A percentile compares a stretch with the other conserved stretches of the same genome.
Evolutionary conservation across 2,329 filamentous ascomycete genomes (phyloP).

Genomic region (Exophiala oligosperma): DNA sequence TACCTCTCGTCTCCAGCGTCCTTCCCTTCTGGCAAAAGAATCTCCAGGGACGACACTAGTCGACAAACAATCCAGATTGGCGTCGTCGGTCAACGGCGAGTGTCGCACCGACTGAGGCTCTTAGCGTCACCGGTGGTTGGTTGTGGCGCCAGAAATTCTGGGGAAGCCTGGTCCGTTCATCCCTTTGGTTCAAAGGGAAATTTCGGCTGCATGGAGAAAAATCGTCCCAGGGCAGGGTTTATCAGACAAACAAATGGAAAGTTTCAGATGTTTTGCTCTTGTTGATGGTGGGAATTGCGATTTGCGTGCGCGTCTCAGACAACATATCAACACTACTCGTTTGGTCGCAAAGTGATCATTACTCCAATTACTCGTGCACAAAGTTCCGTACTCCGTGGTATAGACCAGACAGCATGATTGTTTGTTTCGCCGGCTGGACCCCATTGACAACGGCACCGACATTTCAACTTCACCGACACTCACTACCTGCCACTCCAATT

Average conservation of each 20-base stretch:
- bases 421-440: too few species aligned
- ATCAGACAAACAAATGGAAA: not conserved
- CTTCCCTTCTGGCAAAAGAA: not conserved
- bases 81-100: conserved; percentile 20
- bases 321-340: not conserved
- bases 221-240: not conserved
- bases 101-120: conserved; percentile 8
- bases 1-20: not conserved
- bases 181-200: not conserved
- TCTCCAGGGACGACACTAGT: not conserved
- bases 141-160: conserved; percentile 18
- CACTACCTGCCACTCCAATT: too few species aligned
- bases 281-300: not conserved
- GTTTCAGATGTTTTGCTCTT: not conserved
- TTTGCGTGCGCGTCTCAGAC: not conserved
- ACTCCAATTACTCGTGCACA: not conserved
- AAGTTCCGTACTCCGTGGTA: too few species aligned
- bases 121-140: conserved; percentile 3
- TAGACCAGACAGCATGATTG: too few species aligned
- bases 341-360: not conserved
- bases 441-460: too few species aligned
- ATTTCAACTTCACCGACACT: too few species aligned
- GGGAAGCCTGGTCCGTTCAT: conserved; percentile 11
- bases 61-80: conserved; percentile 19
- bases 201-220: not conserved